Percentiles rank a stretch among this genome's conserved stretches.
These are phyloP conservation scores for Suillus spraguei DNA, from an alignment of 768 basidiomycete genomes.

Conservation along the genomic window DNA sequence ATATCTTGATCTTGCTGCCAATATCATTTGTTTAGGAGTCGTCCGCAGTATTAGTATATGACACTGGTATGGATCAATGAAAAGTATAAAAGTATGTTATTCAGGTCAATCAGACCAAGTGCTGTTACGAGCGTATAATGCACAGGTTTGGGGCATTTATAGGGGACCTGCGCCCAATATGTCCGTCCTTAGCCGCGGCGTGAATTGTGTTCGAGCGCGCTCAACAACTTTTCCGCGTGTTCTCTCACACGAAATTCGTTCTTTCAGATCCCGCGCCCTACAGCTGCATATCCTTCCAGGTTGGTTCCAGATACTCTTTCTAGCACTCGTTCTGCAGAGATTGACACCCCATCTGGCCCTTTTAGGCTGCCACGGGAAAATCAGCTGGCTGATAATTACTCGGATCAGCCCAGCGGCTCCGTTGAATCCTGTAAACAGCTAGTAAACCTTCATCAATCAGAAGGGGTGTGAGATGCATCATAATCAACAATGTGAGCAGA, in stretches of 20 bases:
- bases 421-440: background rate
- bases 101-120: background rate
- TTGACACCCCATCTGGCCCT: too few relatives aligned
- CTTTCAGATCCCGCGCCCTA: background rate
- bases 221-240: conserved; percentile 7
- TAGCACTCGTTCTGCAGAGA: background rate
- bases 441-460: background rate
- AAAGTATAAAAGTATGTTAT: background rate
- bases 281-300: background rate
- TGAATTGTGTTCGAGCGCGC: background rate
- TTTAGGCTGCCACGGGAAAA: background rate
- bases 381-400: background rate
- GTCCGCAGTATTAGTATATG: too few relatives aligned
- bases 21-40: background rate
- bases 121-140: background rate
- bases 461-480: conserved; percentile 28
- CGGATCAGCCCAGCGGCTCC: background rate
- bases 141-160: background rate
- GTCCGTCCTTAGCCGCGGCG: background rate
- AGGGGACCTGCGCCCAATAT: conserved; percentile 3
- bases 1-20: conserved; percentile 9
- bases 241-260: conserved; percentile 2
- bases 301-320: background rate
- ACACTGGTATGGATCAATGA: background rate
- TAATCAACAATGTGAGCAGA: conserved; percentile 31